Evolutionary conservation across 2,329 filamentous ascomycete genomes (phyloP), one percentile per base, ranked within the genome.

Genomic region (Exserohilum rostratum): DNA sequence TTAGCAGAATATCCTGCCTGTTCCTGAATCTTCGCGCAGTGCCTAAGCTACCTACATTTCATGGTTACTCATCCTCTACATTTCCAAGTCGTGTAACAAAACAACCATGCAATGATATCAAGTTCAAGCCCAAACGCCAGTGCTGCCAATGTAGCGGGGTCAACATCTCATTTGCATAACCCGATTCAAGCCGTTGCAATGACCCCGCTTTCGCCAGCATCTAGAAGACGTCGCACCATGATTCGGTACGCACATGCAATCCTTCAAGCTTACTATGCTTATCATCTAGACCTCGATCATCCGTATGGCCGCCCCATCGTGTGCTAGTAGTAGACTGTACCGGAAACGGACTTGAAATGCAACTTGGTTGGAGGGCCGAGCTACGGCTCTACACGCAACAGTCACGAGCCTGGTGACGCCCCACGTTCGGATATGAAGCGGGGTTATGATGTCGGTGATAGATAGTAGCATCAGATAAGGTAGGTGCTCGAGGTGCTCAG

Each of bases 371-470:
- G 53, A 52, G 42, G 53, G 33, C 61, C 63, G 60, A 57, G 27
- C 30, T 55, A 60, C 55, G 57, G 64, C 48, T 53, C 44, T 56
- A n/a, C 44, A 55, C 49, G 62, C 59, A 53, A 55, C 54, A 51
- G 60, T 66, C 66, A 67, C 61, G 58, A 60, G 66, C 48, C 31
- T 38, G 39, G 37, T 50, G 25, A 50, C 50, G 54, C 47, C 54
- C 60, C 50, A 59, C 58, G 55, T 60, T 60, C 53, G 53, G 51
- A 62, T 45, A 33, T 39, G 49, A 47, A 60, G 65, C 65, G 65
- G 65, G 65, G 65, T 66, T 46, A 34, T 37, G 48, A 38, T 60
- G 17, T 42, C 50, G 18, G 35, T 57, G 50, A 52, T 59, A 57
- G 44, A 48, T 44, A 50, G 54, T 42, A 45, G n/a, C 22, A 53